Percentiles rank a stretch among this genome's conserved stretches.
phyloP scores from a whole-genome alignment of 441 rosid genomes.

The Croton setiger region DNA sequence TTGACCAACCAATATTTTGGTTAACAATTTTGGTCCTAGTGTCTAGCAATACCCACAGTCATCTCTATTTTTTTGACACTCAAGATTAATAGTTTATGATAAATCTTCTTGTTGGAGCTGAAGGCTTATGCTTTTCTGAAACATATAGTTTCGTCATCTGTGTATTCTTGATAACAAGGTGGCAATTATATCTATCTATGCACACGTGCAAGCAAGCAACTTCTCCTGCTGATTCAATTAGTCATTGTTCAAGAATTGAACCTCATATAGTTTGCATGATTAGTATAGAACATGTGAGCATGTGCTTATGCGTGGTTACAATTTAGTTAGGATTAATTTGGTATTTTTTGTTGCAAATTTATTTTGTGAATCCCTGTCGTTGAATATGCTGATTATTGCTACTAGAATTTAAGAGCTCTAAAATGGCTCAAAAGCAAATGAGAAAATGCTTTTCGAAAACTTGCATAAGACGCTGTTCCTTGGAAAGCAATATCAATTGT shows the following conservation, averaged over 20 bases:
- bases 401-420: background rate
- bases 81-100: background rate
- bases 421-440: background rate
- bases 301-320: no score
- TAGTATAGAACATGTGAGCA: background rate
- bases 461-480: background rate
- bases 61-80: background rate
- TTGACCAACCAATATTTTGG: background rate
- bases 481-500: background rate
- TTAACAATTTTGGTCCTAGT: background rate
- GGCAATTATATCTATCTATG: background rate
- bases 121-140: background rate
- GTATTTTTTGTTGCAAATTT: background rate
- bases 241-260: background rate
- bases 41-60: background rate
- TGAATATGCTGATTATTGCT: background rate
- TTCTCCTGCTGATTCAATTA: background rate
- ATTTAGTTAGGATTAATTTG: background rate
- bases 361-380: background rate
- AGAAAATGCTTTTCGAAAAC: background rate
- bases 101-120: background rate
- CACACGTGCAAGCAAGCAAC: no score
- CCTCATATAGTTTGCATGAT: background rate
- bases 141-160: background rate
- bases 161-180: background rate